phyloP scores from a whole-genome alignment of 1,284 basidiomycete genomes.

The Ganoderma meredithae region DNA sequence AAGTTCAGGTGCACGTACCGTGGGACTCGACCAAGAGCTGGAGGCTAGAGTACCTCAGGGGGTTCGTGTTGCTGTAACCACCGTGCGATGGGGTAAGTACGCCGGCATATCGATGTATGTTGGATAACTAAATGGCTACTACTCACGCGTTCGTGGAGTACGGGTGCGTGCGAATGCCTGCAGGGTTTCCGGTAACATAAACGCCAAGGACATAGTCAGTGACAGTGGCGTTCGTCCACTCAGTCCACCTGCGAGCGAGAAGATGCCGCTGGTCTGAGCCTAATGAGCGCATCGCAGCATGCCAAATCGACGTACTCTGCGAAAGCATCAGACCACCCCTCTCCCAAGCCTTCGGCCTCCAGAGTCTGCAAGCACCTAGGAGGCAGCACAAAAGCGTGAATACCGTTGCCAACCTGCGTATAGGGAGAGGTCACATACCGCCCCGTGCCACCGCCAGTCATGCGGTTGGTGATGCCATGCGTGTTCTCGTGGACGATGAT shows the following conservation, averaged over 20 bases:
- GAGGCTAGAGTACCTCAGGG: constrained; percentile 43
- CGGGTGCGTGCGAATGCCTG: constrained; percentile 48
- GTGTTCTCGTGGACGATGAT: constrained; percentile 34
- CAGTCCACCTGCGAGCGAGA: constrained; percentile 43
- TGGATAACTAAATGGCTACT: background rate
- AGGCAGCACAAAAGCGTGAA: too few relatives aligned
- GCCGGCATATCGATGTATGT: too few relatives aligned
- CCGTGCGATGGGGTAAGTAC: constrained; percentile 16
- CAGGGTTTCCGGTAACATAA: constrained; percentile 44
- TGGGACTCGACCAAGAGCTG: constrained; percentile 48
- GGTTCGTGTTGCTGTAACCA: constrained; percentile 18
- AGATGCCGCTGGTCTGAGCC: too few relatives aligned
- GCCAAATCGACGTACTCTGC: constrained; percentile 42
- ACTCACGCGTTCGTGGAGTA: constrained; percentile 50
- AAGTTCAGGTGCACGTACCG: constrained; percentile 32
- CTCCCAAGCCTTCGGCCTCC: constrained; percentile 58
- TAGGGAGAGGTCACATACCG: constrained; percentile 16
- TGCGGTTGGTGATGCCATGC: constrained; percentile 56
- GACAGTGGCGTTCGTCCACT: constrained; percentile 45
- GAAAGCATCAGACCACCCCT: constrained; percentile 61
- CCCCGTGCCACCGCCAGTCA: constrained; percentile 61
- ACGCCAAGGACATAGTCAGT: constrained; percentile 50
- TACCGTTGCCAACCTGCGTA: too few relatives aligned
- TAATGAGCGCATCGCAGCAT: too few relatives aligned
- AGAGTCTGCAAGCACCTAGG: constrained; percentile 54